These are phyloP conservation scores for Cladosporium sp. DNA, from an alignment of 2,329 filamentous ascomycete genomes.

Conservation along the genomic window DNA sequence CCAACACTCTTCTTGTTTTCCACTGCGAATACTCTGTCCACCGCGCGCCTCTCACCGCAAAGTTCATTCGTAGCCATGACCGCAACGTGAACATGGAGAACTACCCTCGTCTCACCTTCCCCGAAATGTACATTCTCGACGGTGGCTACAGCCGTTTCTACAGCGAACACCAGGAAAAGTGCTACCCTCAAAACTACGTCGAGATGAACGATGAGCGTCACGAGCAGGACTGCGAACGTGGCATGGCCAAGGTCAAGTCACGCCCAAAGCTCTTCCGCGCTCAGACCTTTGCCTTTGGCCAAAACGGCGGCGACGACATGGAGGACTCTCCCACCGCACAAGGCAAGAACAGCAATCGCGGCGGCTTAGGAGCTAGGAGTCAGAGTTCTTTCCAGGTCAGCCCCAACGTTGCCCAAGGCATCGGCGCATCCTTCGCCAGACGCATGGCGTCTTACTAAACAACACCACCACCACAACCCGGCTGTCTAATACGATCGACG, in stretches of 20 bases:
- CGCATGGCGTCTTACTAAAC: constrained; percentile 34
- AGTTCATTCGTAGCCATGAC: constrained; percentile 84
- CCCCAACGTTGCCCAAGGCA: constrained; percentile 26
- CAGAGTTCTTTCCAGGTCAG: constrained; percentile 29
- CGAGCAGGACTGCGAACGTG: constrained; percentile 86
- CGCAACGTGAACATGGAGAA: constrained; percentile 76
- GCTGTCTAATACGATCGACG: too few species aligned
- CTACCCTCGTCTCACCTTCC: constrained; percentile 88
- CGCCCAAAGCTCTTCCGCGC: constrained; percentile 80
- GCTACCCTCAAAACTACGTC: constrained; percentile 92
- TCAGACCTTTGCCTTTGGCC: constrained; percentile 92
- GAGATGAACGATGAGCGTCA: constrained; percentile 94
- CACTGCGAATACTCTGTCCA: constrained; percentile 99
- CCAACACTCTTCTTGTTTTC: constrained; percentile 78
- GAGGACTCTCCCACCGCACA: constrained; percentile 58
- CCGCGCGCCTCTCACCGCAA: constrained; percentile 92
- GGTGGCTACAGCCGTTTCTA: constrained; percentile 97
- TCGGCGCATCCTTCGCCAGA: constrained; percentile 28
- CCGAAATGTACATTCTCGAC: constrained; percentile 94
- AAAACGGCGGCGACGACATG: constrained; percentile 54
- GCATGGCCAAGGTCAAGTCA: constrained; percentile 88
- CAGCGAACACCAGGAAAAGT: constrained; percentile 68
- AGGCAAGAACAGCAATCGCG: constrained; percentile 16
- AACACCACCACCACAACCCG: neutral
- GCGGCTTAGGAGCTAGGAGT: constrained; percentile 24